Evolutionary conservation across 1,284 basidiomycete genomes (phyloP).

Genomic region (Cutaneotrichosporon sp.): DNA sequence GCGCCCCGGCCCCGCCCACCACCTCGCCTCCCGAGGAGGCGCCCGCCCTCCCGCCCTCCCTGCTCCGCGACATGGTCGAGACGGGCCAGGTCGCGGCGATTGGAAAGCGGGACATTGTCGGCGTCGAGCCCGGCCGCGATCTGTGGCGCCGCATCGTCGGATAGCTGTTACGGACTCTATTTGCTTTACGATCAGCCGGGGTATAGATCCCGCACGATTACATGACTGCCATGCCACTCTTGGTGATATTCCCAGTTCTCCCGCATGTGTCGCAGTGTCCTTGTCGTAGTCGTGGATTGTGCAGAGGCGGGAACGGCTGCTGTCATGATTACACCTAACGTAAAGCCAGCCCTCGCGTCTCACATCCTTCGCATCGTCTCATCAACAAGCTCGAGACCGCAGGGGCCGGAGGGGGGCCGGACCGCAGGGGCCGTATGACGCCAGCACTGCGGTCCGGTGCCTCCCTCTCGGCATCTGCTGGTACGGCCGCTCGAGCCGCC

Average conservation of each 20-base stretch:
- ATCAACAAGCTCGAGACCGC: background rate
- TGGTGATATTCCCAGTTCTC: background rate
- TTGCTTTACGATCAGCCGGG: background rate
- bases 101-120: conserved; percentile 28
- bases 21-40: background rate
- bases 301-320: background rate
- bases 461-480: background rate
- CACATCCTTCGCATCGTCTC: background rate
- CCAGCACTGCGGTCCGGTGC: background rate
- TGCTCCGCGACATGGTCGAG: conserved; percentile 26
- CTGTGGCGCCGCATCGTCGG: conserved; percentile 28
- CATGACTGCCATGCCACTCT: background rate
- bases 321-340: background rate
- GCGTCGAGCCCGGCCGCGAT: conserved; percentile 23
- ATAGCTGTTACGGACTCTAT: conserved; percentile 8
- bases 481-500: background rate
- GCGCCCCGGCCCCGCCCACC: background rate
- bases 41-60: conserved; percentile 12
- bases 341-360: background rate
- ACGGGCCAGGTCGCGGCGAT: conserved; percentile 18
- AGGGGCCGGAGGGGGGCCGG: background rate
- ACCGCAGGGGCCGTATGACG: background rate
- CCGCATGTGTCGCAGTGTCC: background rate
- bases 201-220: background rate
- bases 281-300: background rate